Conservation (phyloP, 192 early-diverging fungal species). For the Coemansia guatemalensis region DNA sequence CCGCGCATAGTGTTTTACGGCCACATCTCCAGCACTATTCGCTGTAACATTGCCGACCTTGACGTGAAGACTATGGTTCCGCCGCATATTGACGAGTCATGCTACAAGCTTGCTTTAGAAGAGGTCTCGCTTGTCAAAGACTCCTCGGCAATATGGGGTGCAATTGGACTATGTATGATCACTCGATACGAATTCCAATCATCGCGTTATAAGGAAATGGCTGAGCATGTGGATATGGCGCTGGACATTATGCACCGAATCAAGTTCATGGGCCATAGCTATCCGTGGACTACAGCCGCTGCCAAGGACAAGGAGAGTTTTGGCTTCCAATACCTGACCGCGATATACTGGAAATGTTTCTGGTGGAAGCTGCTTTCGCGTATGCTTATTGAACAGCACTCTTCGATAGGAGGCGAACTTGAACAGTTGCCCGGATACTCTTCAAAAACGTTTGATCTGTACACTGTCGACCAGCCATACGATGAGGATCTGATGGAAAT, state of each 20-base stretch:
- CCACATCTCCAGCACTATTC: slow-evolving; percentile 42
- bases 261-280: slow-evolving; percentile 20
- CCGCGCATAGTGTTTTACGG: slow-evolving; percentile 48
- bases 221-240: slow-evolving; percentile 33
- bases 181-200: slow-evolving; percentile 51
- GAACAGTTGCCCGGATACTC: slow-evolving; percentile 40
- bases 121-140: slow-evolving; percentile 28
- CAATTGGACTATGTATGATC: slow-evolving; percentile 43
- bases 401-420: slow-evolving; percentile 10
- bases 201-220: slow-evolving; percentile 43
- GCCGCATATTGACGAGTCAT: slow-evolving; percentile 39
- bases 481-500: slow-evolving; percentile 43
- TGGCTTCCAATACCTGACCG: slow-evolving; percentile 46
- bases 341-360: slow-evolving; percentile 50
- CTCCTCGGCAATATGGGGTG: slow-evolving; percentile 36
- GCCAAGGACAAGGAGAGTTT: slow-evolving; percentile 33
- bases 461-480: slow-evolving; percentile 24
- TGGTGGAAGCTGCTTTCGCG: slow-evolving; percentile 41
- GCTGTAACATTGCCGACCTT: slow-evolving; percentile 30
- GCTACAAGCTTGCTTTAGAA: slow-evolving; percentile 37
- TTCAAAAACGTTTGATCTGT: slow-evolving; percentile 47
- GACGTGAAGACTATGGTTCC: slow-evolving; percentile 37
- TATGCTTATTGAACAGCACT: slow-evolving; percentile 28
- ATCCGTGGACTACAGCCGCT: slow-evolving; percentile 30
- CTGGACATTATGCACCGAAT: slow-evolving; percentile 37